Percentiles rank a stretch among this genome's conserved stretches.
phyloP scores from a whole-genome alignment of 306 rosid species.

The Canavalia gladiata region DNA sequence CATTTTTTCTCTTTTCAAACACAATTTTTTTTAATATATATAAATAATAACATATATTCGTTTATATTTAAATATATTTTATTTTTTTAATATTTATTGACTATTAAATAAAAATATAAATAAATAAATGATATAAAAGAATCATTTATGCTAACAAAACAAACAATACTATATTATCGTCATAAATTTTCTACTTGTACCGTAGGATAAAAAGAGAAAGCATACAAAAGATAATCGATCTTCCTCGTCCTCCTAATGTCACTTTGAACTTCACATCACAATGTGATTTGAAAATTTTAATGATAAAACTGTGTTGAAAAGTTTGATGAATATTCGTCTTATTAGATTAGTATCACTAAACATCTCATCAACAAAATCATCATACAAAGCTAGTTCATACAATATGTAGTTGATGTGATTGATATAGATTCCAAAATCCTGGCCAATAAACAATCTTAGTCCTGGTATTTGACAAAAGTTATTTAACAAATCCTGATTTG shows the following conservation, averaged over 20 bases:
- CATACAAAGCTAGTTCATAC: background rate
- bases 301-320: conserved; percentile 14
- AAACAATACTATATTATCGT: conserved; percentile 10
- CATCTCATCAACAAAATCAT: conserved; percentile 42
- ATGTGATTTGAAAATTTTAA: conserved; percentile 16
- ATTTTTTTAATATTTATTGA: too few species aligned
- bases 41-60: too few species aligned
- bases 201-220: conserved; percentile 38
- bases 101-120: too few species aligned
- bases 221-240: conserved; percentile 1
- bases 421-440: conserved; percentile 42
- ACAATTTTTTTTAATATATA: too few species aligned
- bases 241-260: conserved; percentile 9
- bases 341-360: conserved; percentile 17
- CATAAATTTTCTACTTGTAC: conserved; percentile 33
- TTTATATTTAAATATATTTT: too few species aligned
- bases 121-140: too few species aligned
- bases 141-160: too few species aligned
- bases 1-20: conserved; percentile 10
- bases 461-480: conserved; percentile 42
- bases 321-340: conserved; percentile 31
- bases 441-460: conserved; percentile 30
- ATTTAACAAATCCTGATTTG: conserved; percentile 19
- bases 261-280: conserved; percentile 28
- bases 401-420: conserved; percentile 32